phyloP scores from a whole-genome alignment of 495 filamentous ascomycete genomes.

The Penicillium cataractarum region DNA sequence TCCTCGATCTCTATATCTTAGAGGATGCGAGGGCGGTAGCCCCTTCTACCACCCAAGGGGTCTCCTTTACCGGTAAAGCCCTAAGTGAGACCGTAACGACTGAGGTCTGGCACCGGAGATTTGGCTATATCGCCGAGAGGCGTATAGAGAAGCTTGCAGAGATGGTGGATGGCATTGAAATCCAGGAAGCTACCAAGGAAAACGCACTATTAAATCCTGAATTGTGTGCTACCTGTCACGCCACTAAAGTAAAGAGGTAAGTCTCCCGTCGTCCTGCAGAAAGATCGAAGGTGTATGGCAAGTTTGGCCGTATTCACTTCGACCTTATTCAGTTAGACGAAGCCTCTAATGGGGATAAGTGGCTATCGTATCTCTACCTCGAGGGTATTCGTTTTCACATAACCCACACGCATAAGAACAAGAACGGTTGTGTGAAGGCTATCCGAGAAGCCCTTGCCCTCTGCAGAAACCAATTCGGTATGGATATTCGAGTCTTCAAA shows the following conservation, averaged over 20 bases:
- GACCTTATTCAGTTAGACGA: constrained; percentile 9
- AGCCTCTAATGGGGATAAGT: constrained; percentile 4
- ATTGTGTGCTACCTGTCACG: background rate
- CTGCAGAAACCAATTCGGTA: constrained; percentile 1
- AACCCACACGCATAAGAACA: background rate
- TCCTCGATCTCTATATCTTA: background rate
- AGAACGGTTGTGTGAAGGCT: constrained; percentile 1
- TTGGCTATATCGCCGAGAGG: background rate
- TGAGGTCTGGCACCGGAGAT: background rate
- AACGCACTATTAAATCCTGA: background rate
- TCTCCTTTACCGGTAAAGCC: background rate
- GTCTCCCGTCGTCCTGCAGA: constrained; percentile 5
- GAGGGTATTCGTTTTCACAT: constrained; percentile 16
- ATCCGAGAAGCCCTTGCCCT: background rate
- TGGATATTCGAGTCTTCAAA: constrained; percentile 6
- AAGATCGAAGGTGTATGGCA: background rate
- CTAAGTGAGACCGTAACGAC: background rate
- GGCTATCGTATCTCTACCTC: constrained; percentile 14
- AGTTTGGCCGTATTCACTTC: constrained; percentile 4
- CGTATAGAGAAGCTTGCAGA: background rate
- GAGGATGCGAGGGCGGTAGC: background rate
- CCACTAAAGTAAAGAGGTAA: background rate
- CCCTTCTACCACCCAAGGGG: background rate
- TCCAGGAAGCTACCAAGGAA: background rate
- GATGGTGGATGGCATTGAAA: constrained; percentile 3